A percentile compares a stretch with the other conserved stretches of the same genome.
These are phyloP conservation scores for Lachnellula cervina DNA, from an alignment of 2,329 filamentous ascomycete genomes.

Conservation along the genomic window DNA sequence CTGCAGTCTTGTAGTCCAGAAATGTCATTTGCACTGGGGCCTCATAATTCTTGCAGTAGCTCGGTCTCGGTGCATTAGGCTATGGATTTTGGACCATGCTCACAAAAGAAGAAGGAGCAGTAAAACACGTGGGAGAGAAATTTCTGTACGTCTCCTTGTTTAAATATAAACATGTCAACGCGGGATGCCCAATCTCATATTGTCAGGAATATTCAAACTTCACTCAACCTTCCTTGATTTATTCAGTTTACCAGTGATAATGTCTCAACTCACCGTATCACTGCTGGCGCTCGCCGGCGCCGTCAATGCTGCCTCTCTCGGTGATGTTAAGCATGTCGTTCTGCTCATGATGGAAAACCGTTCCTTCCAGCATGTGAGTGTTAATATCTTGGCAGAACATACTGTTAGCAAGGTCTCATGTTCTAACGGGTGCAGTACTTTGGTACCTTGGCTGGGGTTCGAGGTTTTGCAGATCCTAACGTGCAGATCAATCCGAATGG, in stretches of 20 bases:
- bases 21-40: no score
- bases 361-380: slow-evolving; percentile 36
- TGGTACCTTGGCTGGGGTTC: slow-evolving; percentile 48
- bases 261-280: slow-evolving; percentile 3
- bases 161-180: no score
- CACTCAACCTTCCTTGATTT: background rate
- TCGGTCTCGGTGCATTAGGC: no score
- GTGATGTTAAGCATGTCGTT: slow-evolving; percentile 50
- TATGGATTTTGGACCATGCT: no score
- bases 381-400: background rate
- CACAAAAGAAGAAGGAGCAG: no score
- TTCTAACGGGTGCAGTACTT: slow-evolving; percentile 35
- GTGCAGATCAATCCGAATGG: slow-evolving; percentile 39
- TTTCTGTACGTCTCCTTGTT: no score
- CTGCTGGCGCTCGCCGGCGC: slow-evolving; percentile 5
- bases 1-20: no score
- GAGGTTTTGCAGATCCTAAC: slow-evolving; percentile 51
- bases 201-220: no score
- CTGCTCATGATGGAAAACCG: slow-evolving; percentile 48
- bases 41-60: no score
- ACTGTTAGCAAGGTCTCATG: background rate
- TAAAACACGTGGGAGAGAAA: no score
- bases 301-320: slow-evolving; percentile 35
- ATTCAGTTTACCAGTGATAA: background rate
- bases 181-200: no score